Evolutionary conservation across 2,329 filamentous ascomycete species (phyloP).

Genomic region (Sporothrix mexicana): DNA sequence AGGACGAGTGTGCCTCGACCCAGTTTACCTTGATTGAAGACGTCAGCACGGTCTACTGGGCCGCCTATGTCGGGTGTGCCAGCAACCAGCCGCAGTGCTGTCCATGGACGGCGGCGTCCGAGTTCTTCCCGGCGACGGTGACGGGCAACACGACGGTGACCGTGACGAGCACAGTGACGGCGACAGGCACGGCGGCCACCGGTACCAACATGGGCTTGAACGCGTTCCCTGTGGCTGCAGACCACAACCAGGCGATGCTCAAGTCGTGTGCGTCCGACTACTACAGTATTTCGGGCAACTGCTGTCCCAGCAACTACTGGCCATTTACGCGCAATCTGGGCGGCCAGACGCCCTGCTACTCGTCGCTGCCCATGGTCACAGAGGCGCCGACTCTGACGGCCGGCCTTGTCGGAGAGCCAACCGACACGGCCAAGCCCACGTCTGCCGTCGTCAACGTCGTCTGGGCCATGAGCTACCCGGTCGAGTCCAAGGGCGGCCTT

Average conservation of each 20-base stretch:
- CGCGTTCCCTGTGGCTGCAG: slow-evolving; percentile 38
- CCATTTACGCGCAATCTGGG: slow-evolving; percentile 41
- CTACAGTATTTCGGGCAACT: slow-evolving; percentile 41
- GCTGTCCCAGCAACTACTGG: slow-evolving; percentile 42
- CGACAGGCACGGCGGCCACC: background rate
- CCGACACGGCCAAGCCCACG: slow-evolving; percentile 39
- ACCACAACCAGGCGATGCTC: slow-evolving; percentile 33
- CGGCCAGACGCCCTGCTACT: slow-evolving; percentile 42
- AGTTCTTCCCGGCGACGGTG: slow-evolving; percentile 27
- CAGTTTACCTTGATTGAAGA: slow-evolving; percentile 42
- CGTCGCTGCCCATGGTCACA: slow-evolving; percentile 36
- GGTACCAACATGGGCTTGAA: slow-evolving; percentile 28
- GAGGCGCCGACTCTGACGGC: slow-evolving; percentile 38
- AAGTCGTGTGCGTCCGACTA: slow-evolving; percentile 41
- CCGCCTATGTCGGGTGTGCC: slow-evolving; percentile 41
- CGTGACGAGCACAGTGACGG: slow-evolving; percentile 27
- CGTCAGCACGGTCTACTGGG: slow-evolving; percentile 41
- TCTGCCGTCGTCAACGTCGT: slow-evolving; percentile 43
- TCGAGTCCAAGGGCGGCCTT: slow-evolving; percentile 43
- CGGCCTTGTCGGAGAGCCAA: slow-evolving; percentile 36
- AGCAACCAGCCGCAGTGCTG: slow-evolving; percentile 42
- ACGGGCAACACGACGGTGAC: slow-evolving; percentile 32
- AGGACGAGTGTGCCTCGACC: slow-evolving; percentile 38
- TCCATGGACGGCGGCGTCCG: slow-evolving; percentile 40
- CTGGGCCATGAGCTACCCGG: slow-evolving; percentile 42